Conservation (phyloP, 1,284 basidiomycete genomes). For the Thecaphora thlaspeos region DNA sequence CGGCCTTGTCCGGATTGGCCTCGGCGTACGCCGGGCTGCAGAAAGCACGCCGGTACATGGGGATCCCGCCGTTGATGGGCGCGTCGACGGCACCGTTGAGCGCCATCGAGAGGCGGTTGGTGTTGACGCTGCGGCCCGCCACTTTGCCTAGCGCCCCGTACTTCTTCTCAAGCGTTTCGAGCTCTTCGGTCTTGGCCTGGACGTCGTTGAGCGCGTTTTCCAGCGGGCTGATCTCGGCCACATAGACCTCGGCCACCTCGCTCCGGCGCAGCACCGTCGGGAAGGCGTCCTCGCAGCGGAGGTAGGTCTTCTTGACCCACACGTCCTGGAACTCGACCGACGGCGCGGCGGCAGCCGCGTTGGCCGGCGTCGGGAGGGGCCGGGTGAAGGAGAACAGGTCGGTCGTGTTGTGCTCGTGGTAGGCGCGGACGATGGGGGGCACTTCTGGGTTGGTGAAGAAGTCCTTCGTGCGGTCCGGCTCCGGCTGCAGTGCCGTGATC, state of each 20-base stretch:
- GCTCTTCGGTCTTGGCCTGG: slow-evolving; percentile 72
- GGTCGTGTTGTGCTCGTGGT: slow-evolving; percentile 72
- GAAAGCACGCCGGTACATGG: slow-evolving; percentile 64
- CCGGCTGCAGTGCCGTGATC: slow-evolving; percentile 78
- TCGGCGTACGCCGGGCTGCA: slow-evolving; percentile 70
- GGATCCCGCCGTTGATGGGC: slow-evolving; percentile 73
- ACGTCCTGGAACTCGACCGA: slow-evolving; percentile 16
- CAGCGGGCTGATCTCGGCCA: slow-evolving; percentile 80
- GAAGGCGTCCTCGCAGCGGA: slow-evolving; percentile 72
- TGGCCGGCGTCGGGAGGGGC: slow-evolving; percentile 21
- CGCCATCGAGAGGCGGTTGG: slow-evolving; percentile 81
- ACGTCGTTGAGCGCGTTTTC: slow-evolving; percentile 81
- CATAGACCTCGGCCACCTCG: slow-evolving; percentile 74
- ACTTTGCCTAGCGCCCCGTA: slow-evolving; percentile 78
- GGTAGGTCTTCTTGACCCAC: slow-evolving; percentile 75
- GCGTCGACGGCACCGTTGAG: slow-evolving; percentile 85
- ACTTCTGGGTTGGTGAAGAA: slow-evolving; percentile 86
- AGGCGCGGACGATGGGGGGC: slow-evolving; percentile 73
- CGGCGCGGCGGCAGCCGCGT: slow-evolving; percentile 53
- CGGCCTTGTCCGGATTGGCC: slow-evolving; percentile 70
- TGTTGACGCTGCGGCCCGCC: slow-evolving; percentile 63
- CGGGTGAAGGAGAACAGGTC: slow-evolving; percentile 67
- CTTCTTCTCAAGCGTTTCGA: slow-evolving; percentile 69
- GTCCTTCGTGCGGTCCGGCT: slow-evolving; percentile 74
- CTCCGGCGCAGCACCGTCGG: slow-evolving; percentile 88